These are phyloP conservation scores for Cyclocybe cylindracea DNA, from an alignment of 768 basidiomycete species.

Conservation along the genomic window DNA sequence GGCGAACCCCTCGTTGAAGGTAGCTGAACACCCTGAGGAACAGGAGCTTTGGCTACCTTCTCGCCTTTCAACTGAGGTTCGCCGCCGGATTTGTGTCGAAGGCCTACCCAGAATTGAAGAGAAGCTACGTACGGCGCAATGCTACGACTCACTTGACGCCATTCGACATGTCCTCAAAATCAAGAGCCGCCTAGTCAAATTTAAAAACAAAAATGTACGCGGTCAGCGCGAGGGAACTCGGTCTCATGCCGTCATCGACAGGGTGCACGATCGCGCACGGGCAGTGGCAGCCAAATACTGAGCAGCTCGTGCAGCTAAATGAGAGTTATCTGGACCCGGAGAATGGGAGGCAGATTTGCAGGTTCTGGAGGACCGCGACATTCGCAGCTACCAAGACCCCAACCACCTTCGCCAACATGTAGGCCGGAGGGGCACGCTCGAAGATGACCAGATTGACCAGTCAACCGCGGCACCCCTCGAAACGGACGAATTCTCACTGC, in stretches of 20 bases:
- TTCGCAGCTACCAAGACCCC: not conserved
- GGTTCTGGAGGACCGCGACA: not conserved
- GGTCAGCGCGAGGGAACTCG: not conserved
- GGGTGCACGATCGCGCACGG: not conserved
- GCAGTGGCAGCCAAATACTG: not conserved
- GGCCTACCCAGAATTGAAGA: too few species aligned
- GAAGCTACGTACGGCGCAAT: too few species aligned
- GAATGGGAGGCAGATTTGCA: not conserved
- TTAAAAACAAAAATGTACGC: slow-evolving; percentile 4
- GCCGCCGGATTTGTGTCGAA: too few species aligned
- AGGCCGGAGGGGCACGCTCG: not conserved
- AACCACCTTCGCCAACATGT: not conserved
- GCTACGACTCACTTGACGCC: too few species aligned
- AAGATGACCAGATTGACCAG: not conserved
- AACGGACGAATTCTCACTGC: not conserved
- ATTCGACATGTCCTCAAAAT: too few species aligned
- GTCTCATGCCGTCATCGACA: not conserved
- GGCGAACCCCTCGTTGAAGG: too few species aligned
- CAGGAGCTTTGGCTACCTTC: too few species aligned
- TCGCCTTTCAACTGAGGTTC: too few species aligned
- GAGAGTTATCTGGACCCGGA: not conserved
- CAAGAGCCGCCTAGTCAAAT: not conserved
- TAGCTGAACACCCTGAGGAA: too few species aligned
- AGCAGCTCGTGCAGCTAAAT: not conserved
- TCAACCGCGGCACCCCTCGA: not conserved